Percentiles rank a stretch among this genome's conserved stretches.
These are phyloP conservation scores for Psidium friedrichsthalianum DNA, from an alignment of 345 rosid species.

Conservation along the genomic window DNA sequence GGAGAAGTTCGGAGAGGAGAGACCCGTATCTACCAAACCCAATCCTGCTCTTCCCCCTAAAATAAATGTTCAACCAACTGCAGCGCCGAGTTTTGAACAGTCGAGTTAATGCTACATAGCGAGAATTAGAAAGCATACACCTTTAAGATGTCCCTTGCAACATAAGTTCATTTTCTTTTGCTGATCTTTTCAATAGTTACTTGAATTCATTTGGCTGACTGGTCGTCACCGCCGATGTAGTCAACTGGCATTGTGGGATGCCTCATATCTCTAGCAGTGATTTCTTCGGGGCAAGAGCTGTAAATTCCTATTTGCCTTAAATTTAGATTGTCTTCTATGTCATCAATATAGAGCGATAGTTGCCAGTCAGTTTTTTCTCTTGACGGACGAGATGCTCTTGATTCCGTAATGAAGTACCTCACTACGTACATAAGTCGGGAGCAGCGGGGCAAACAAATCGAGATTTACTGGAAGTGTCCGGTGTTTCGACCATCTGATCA, in stretches of 20 bases:
- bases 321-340: neutral
- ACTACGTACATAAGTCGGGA: neutral
- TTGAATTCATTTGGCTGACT: neutral
- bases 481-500: neutral
- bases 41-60: conserved; percentile 15
- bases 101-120: conserved; percentile 22
- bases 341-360: neutral
- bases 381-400: neutral
- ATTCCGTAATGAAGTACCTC: neutral
- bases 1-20: conserved; percentile 9
- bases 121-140: neutral
- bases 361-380: neutral
- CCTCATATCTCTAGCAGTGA: neutral
- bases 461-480: neutral
- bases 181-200: neutral
- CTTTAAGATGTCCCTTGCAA: neutral
- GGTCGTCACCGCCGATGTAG: neutral
- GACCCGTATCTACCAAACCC: conserved; percentile 22
- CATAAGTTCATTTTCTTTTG: neutral
- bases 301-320: neutral
- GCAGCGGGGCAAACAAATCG: neutral
- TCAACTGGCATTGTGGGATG: neutral
- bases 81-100: conserved; percentile 33
- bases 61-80: conserved; percentile 14
- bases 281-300: neutral